Evolutionary conservation across 2,329 filamentous ascomycete species (phyloP).

Genomic region (Sarocladiaceae sp.): DNA sequence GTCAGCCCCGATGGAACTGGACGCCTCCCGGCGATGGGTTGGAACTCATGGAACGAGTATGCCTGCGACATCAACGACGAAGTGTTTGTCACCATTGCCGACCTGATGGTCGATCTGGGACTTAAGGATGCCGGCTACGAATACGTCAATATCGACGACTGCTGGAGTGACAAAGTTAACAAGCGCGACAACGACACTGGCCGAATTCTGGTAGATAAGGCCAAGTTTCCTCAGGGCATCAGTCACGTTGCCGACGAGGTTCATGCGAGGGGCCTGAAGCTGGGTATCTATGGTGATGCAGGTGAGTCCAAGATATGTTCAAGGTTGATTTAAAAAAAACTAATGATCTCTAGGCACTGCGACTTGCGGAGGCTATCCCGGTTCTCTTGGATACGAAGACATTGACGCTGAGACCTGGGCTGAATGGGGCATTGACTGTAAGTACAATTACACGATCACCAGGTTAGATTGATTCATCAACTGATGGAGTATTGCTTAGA

Average conservation of each 20-base stretch:
- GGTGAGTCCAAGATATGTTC: slow-evolving; percentile 25
- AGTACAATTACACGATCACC: slow-evolving; percentile 17
- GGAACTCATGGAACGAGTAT: slow-evolving; percentile 51
- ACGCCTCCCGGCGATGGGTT: slow-evolving; percentile 37
- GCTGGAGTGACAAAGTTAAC: slow-evolving; percentile 45
- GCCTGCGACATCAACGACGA: slow-evolving; percentile 45
- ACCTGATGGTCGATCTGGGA: slow-evolving; percentile 43
- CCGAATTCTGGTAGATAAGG: slow-evolving; percentile 40
- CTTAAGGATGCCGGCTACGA: slow-evolving; percentile 50
- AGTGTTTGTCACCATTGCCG: slow-evolving; percentile 42
- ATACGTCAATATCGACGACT: slow-evolving; percentile 61
- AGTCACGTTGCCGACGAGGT: slow-evolving; percentile 47
- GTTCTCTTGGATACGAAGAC: slow-evolving; percentile 50
- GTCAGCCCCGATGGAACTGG: slow-evolving; percentile 4
- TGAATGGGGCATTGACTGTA: slow-evolving; percentile 54
- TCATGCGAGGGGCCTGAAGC: slow-evolving; percentile 53
- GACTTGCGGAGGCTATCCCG: slow-evolving; percentile 29
- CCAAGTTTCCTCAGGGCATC: slow-evolving; percentile 56
- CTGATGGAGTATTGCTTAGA: slow-evolving; percentile 14
- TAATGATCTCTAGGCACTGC: slow-evolving; percentile 13
- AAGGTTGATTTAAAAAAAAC: background rate
- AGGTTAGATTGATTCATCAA: slow-evolving; percentile 3
- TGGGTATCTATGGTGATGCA: slow-evolving; percentile 60
- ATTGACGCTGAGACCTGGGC: slow-evolving; percentile 55
- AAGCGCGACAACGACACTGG: slow-evolving; percentile 33